These are phyloP conservation scores for Cordyceps cicadae DNA, from an alignment of 2,329 filamentous ascomycete species.

Conservation along the genomic window DNA sequence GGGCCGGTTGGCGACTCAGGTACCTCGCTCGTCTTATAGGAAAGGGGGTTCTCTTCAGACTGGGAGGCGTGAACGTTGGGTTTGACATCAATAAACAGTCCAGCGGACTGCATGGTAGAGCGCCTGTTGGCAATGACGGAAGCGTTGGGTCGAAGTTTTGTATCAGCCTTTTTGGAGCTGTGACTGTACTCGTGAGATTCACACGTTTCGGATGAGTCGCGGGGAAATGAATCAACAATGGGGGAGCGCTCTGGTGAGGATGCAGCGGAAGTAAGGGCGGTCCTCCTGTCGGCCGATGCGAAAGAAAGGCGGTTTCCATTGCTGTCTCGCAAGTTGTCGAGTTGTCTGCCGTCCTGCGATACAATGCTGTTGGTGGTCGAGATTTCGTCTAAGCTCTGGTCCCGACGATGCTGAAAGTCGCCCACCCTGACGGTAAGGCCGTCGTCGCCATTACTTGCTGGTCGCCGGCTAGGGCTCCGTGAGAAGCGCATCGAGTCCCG, in stretches of 20 bases:
- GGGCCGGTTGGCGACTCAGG: conserved; percentile 13
- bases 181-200: conserved; percentile 15
- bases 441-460: conserved; percentile 17
- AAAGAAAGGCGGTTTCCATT: conserved; percentile 47
- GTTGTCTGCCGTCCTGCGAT: conserved; percentile 50
- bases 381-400: conserved; percentile 42
- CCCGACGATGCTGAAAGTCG: conserved; percentile 25
- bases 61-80: conserved; percentile 18
- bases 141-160: conserved; percentile 43
- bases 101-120: conserved; percentile 42
- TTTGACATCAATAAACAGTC: conserved; percentile 34
- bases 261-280: conserved; percentile 48
- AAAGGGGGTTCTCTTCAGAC: conserved; percentile 8
- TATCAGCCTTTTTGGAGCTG: conserved; percentile 22
- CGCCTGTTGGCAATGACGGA: conserved; percentile 42
- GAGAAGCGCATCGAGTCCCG: conserved; percentile 37
- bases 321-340: conserved; percentile 50
- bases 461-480: neutral
- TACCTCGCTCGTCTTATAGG: neutral
- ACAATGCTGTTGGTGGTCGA: conserved; percentile 49
- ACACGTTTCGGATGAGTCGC: conserved; percentile 16
- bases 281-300: conserved; percentile 53
- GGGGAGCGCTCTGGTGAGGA: conserved; percentile 53
- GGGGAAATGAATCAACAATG: conserved; percentile 40
- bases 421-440: conserved; percentile 15